Conservation (phyloP, 2,329 filamentous ascomycete species). For the Pezicula carpinea region DNA sequence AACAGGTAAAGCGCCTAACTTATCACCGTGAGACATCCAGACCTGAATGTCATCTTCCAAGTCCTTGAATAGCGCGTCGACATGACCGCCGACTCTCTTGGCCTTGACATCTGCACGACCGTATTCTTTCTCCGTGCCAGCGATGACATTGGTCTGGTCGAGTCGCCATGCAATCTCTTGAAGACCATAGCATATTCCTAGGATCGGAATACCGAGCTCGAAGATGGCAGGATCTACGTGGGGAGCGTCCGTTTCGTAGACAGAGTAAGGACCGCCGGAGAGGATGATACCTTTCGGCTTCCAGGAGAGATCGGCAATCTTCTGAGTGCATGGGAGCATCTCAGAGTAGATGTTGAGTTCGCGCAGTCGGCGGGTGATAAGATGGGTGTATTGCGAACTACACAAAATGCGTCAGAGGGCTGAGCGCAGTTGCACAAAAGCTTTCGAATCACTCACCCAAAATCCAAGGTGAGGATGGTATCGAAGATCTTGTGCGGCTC, state of each 20-base stretch:
- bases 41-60: conserved; percentile 66
- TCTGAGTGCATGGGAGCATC: conserved; percentile 83
- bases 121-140: conserved; percentile 50
- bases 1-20: conserved; percentile 69
- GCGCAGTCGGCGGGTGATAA: conserved; percentile 62
- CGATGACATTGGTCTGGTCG: conserved; percentile 60
- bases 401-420: conserved; percentile 3
- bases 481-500: conserved; percentile 27
- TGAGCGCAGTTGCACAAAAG: conserved; percentile 1
- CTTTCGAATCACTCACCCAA: conserved; percentile 38
- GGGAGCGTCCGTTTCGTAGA: conserved; percentile 73
- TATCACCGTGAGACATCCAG: conserved; percentile 89
- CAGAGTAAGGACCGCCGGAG: conserved; percentile 66
- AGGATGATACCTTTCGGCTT: conserved; percentile 82
- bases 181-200: conserved; percentile 40
- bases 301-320: conserved; percentile 70
- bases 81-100: conserved; percentile 53
- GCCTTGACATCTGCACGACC: conserved; percentile 47
- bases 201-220: conserved; percentile 61
- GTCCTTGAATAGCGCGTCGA: conserved; percentile 74
- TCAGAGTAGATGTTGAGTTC: conserved; percentile 80
- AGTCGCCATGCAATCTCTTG: conserved; percentile 72
- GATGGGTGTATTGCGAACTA: conserved; percentile 64
- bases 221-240: conserved; percentile 82
- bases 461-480: conserved; percentile 69